These are phyloP conservation scores for Crithidia brevicula DNA, from an alignment of 208 protist genomes.

Conservation along the genomic window DNA sequence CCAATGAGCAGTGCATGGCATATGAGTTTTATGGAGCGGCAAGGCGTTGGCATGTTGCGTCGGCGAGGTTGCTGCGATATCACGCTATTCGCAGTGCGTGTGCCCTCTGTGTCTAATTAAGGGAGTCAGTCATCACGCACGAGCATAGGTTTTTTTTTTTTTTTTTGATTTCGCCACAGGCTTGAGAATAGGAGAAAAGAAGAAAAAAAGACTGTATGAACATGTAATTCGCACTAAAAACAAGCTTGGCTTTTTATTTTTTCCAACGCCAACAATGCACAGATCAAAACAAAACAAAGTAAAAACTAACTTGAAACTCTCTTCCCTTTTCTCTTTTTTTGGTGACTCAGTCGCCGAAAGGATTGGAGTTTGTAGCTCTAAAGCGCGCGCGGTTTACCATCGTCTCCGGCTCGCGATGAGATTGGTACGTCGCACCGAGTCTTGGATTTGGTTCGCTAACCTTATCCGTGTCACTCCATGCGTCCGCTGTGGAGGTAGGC, in stretches of 20 bases:
- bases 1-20: too few relatives aligned
- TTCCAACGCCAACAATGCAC: background rate
- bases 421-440: background rate
- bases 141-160: too few relatives aligned
- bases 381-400: constrained; percentile 9
- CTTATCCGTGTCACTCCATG: background rate
- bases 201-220: background rate
- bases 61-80: too few relatives aligned
- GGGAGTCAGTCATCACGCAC: too few relatives aligned
- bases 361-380: background rate
- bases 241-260: too few relatives aligned
- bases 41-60: too few relatives aligned
- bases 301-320: too few relatives aligned
- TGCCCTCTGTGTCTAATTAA: too few relatives aligned
- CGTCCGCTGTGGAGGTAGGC: background rate
- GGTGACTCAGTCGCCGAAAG: background rate
- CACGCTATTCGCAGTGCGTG: too few relatives aligned
- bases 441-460: background rate
- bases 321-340: background rate
- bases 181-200: background rate
- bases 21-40: too few relatives aligned
- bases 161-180: background rate
- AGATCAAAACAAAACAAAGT: constrained; percentile 2
- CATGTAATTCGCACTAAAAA: too few relatives aligned
- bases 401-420: background rate